Evolutionary conservation across 2,329 filamentous ascomycete genomes (phyloP).

Genomic region (Fusarium fracticaudum): DNA sequence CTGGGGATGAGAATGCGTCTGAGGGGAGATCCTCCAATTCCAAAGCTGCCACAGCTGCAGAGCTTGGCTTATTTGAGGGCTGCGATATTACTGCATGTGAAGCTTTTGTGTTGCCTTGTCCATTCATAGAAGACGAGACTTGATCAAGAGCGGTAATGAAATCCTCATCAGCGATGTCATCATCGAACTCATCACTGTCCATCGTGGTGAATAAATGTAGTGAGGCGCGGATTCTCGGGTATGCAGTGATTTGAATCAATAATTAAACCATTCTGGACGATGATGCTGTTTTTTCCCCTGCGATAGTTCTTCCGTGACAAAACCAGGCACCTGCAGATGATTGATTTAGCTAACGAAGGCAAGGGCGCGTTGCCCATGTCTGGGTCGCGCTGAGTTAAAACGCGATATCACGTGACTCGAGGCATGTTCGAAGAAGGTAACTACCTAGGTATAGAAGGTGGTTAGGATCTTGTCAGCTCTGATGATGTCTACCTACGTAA

Average conservation of each 20-base stretch:
- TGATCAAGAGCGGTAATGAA: constrained; percentile 69
- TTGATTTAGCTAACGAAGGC: neutral
- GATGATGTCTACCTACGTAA: neutral
- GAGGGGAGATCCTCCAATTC: constrained; percentile 67
- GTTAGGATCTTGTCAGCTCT: neutral
- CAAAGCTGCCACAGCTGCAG: constrained; percentile 31
- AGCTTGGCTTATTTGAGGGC: constrained; percentile 4
- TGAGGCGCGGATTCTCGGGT: neutral
- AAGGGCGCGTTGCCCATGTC: constrained; percentile 18
- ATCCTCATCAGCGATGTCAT: constrained; percentile 73
- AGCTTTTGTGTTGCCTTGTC: constrained; percentile 2
- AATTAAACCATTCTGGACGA: constrained; percentile 16
- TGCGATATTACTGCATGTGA: neutral
- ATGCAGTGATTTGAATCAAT: neutral
- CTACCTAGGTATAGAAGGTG: too few relatives aligned
- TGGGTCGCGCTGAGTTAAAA: constrained; percentile 14
- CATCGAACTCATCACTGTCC: constrained; percentile 71
- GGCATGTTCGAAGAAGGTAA: neutral
- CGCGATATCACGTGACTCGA: constrained; percentile 41
- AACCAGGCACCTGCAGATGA: neutral
- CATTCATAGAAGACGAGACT: constrained; percentile 47
- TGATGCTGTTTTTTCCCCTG: neutral
- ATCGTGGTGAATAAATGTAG: constrained; percentile 45
- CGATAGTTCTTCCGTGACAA: neutral
- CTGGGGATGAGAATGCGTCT: constrained; percentile 75